These are phyloP conservation scores for Leptodermis oblonga DNA, from an alignment of 257 asterid species.

Conservation along the genomic window DNA sequence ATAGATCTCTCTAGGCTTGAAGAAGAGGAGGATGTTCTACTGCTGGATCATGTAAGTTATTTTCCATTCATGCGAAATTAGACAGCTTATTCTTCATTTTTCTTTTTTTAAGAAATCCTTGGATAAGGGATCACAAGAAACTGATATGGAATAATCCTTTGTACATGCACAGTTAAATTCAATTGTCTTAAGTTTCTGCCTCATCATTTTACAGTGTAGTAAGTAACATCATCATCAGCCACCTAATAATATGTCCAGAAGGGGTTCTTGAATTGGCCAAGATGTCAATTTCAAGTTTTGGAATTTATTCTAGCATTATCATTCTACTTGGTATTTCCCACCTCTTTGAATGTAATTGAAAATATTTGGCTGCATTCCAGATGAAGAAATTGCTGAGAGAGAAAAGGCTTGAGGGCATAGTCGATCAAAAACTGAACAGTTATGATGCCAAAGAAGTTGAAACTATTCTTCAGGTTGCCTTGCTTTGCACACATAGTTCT, in stretches of 20 bases:
- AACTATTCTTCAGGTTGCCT: conserved; percentile 71
- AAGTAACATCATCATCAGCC: background rate
- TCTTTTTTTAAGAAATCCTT: background rate
- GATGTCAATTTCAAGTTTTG: background rate
- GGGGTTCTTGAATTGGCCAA: background rate
- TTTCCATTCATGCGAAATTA: background rate
- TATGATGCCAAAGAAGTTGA: conserved; percentile 59
- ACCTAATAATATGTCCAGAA: background rate
- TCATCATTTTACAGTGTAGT: background rate
- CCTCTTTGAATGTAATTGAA: background rate
- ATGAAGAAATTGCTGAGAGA: conserved; percentile 71
- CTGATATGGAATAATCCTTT: too few relatives aligned
- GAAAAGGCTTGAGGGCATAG: conserved; percentile 59
- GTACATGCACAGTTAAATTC: too few relatives aligned
- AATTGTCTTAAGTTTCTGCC: background rate
- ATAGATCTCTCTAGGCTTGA: conserved; percentile 84
- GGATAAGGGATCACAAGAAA: too few relatives aligned
- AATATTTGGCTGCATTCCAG: conserved; percentile 24
- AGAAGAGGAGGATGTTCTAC: conserved; percentile 90
- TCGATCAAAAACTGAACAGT: conserved; percentile 49
- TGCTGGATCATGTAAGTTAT: conserved; percentile 73
- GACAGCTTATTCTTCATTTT: background rate
- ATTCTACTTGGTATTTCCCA: background rate
- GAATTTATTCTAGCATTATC: background rate
- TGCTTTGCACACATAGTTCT: conserved; percentile 73